These are phyloP conservation scores for Excoecaria cochinchinensis DNA, from an alignment of 345 rosid genomes.

Conservation along the genomic window DNA sequence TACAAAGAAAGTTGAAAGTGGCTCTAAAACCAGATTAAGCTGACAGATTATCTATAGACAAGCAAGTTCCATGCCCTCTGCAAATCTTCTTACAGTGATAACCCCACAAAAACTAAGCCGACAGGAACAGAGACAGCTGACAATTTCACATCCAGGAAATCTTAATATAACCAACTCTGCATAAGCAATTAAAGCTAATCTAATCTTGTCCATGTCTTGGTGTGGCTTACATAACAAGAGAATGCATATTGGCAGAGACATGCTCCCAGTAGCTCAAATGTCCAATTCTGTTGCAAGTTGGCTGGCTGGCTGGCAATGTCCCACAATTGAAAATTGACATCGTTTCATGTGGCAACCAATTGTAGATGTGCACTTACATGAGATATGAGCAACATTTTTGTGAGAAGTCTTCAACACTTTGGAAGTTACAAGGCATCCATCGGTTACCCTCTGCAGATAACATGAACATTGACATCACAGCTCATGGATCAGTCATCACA, in stretches of 20 bases:
- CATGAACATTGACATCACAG: background rate
- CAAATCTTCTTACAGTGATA: too few species aligned
- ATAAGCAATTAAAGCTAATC: background rate
- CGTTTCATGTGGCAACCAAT: background rate
- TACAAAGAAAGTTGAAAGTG: too few species aligned
- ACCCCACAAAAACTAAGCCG: too few species aligned
- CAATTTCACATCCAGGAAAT: background rate
- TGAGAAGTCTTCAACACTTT: background rate
- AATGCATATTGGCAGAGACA: background rate
- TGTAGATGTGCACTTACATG: background rate
- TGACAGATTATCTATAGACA: too few species aligned
- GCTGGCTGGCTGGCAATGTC: background rate
- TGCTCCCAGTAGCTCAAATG: background rate
- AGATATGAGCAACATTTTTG: too few species aligned
- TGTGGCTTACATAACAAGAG: background rate
- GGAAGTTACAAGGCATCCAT: background rate
- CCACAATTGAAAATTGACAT: conserved; percentile 6
- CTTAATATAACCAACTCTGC: too few species aligned
- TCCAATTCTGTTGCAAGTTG: background rate
- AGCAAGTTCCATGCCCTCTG: too few species aligned
- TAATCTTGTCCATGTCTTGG: background rate
- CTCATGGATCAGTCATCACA: background rate
- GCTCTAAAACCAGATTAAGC: too few species aligned
- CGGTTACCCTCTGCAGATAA: background rate
- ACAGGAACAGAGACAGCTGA: background rate